Conservation (phyloP, 805 yeast genomes). For the Kodamaea fukazawae region DNA sequence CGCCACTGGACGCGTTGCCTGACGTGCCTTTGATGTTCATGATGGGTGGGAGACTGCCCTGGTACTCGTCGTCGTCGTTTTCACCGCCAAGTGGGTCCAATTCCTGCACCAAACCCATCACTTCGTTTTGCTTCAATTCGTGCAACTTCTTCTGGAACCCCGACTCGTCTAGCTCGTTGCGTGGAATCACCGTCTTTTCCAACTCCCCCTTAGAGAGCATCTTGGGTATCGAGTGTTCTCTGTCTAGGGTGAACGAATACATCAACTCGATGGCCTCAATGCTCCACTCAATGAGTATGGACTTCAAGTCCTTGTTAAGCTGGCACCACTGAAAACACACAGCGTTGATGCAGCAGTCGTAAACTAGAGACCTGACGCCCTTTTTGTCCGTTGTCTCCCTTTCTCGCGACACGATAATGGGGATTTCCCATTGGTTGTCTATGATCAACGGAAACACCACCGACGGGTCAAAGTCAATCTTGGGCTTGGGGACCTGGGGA, state of each 20-base stretch:
- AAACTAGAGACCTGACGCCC: slow-evolving; percentile 61
- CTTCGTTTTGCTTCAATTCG: slow-evolving; percentile 39
- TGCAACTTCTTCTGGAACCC: slow-evolving; percentile 36
- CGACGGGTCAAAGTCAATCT: slow-evolving; percentile 50
- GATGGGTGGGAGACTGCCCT: slow-evolving; percentile 26
- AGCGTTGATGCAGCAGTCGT: slow-evolving; percentile 77
- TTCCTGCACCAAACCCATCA: slow-evolving; percentile 45
- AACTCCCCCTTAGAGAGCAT: slow-evolving; percentile 67
- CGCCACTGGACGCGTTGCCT: too few species aligned
- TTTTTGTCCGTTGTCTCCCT: slow-evolving; percentile 64
- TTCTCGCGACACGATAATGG: slow-evolving; percentile 65
- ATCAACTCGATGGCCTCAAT: slow-evolving; percentile 71
- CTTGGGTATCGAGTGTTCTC: slow-evolving; percentile 69
- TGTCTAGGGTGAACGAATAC: slow-evolving; percentile 47
- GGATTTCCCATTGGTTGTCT: slow-evolving; percentile 81
- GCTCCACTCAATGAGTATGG: slow-evolving; percentile 79
- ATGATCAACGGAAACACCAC: slow-evolving; percentile 60
- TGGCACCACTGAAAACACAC: slow-evolving; percentile 61
- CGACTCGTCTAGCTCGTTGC: slow-evolving; percentile 40
- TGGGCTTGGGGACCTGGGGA: slow-evolving; percentile 62
- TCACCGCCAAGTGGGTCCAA: slow-evolving; percentile 16
- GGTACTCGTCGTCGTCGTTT: slow-evolving; percentile 13
- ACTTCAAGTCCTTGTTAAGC: slow-evolving; percentile 54
- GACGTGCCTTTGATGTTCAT: slow-evolving; percentile 23
- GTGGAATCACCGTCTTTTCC: slow-evolving; percentile 42